Percentiles rank a stretch among this genome's conserved stretches.
Conservation (phyloP, 2,329 filamentous ascomycete species). For the Curvularia lunata region DNA sequence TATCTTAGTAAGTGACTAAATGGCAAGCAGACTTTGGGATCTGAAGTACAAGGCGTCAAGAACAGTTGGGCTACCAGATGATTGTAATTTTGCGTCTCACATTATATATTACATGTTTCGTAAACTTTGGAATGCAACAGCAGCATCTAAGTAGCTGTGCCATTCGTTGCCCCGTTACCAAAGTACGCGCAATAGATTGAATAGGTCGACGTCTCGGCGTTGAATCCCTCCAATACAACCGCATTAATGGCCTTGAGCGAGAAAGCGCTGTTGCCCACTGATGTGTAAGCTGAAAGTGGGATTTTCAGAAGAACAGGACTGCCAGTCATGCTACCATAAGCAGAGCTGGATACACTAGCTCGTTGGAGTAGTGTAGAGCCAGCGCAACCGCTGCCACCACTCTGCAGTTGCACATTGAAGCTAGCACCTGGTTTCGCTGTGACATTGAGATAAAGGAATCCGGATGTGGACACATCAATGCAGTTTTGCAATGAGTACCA, state of each 20-base stretch:
- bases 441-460: conserved; percentile 9
- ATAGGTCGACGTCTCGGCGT: conserved; percentile 7
- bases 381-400: conserved; percentile 5
- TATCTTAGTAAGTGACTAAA: neutral
- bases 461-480: conserved; percentile 1
- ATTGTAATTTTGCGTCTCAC: neutral
- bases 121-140: neutral
- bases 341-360: conserved; percentile 5
- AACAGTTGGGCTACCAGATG: neutral
- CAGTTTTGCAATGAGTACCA: conserved; percentile 18
- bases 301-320: conserved; percentile 10
- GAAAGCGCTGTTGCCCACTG: conserved; percentile 5
- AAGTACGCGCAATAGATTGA: conserved; percentile 16
- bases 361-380: conserved; percentile 7
- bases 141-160: neutral
- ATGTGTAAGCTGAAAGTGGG: conserved; percentile 7
- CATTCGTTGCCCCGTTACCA: neutral
- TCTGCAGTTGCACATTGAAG: conserved; percentile 16
- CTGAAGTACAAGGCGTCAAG: neutral
- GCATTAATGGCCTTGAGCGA: conserved; percentile 10
- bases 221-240: conserved; percentile 8
- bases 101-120: neutral
- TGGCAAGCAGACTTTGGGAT: neutral
- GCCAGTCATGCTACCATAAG: conserved; percentile 8
- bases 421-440: conserved; percentile 8